Conservation (phyloP, 2,329 filamentous ascomycete genomes). For the Hawksworthiomyces lignivorus region DNA sequence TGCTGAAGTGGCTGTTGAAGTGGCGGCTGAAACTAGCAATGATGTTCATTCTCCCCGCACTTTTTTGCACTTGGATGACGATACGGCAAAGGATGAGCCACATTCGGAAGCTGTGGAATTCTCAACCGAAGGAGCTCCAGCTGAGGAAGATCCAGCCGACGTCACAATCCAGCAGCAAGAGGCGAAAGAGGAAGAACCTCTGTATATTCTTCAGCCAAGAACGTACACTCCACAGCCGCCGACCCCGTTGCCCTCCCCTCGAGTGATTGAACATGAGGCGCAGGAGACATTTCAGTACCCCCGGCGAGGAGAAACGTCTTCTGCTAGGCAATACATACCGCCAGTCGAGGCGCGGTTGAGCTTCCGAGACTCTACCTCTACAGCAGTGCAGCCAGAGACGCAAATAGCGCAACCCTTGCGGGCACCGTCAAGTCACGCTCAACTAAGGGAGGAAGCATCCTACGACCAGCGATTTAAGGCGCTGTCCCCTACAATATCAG, state of each 20-base stretch:
- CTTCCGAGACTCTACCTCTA: background rate
- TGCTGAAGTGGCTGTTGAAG: no score
- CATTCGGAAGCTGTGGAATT: background rate
- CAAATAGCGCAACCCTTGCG: background rate
- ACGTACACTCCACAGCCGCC: conserved; percentile 49
- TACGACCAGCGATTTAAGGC: no score
- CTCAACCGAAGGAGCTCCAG: background rate
- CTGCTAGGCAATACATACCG: conserved; percentile 2
- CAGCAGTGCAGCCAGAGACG: background rate
- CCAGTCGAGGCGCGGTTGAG: conserved; percentile 6
- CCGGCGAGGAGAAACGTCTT: no score
- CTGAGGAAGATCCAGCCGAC: no score
- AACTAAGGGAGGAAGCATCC: no score
- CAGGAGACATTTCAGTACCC: background rate
- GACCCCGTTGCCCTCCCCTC: conserved; percentile 39
- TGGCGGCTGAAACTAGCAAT: no score
- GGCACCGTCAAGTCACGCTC: no score
- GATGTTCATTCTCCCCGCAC: no score
- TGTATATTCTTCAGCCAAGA: conserved; percentile 49
- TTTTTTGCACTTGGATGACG: conserved; percentile 1
- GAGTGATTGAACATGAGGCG: background rate
- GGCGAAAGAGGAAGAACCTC: conserved; percentile 26
- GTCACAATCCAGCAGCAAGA: background rate
- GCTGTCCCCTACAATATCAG: conserved; percentile 3
- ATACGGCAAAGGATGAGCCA: background rate